Base-by-base conservation (phyloP, 805 yeast genomes). In the Hanseniaspora taiwanica region DNA sequence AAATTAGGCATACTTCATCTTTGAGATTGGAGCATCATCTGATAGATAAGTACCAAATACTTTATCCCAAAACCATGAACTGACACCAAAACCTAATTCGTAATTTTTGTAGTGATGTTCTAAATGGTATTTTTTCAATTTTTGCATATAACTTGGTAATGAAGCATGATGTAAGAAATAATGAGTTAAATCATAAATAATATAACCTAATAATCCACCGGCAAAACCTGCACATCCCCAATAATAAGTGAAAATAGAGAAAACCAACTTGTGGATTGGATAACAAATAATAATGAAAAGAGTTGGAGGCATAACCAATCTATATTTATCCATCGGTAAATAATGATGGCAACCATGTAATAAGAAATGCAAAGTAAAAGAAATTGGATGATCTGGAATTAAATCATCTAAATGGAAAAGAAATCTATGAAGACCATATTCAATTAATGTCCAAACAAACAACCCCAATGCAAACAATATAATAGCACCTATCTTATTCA, bases 81-180 rank as follows among this genome's bases (percentile, higher is more conserved):
- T 85, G 46, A 91, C 97, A 50, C 99, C 99, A 51, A 87, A 91
- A 1, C 97, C 99, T 51, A 87, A 65, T 62, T 93, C 94, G 62
- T 84, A 91, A 63, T 91, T 89, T 67, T 89, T 87, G 69, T 91
- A 91, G 59, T 91, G 99, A 62, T 91, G 99, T 60, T 89, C 97
- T 62, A 91, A 71, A 60, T 91, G 99, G 58, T 85, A 79, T 38
- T 81, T 83, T 63, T 91, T 91, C 55, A 85, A 66, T 23, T 73
- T 76, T 58, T 83, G 86, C 63, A 85, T 65, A 56, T 68, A 81
- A 32, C 64, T 53, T 19, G 98, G 98, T 53, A 91, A 68, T 54
- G 70, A 71, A 29, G 83, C 74, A 63, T 91, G 99, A 58, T 91
- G 99, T 56, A 91, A 65, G 54, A 83, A 74, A 62, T 91, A 91